Conservation (phyloP, 2,329 filamentous ascomycete genomes). For the Beauveria sp. region DNA sequence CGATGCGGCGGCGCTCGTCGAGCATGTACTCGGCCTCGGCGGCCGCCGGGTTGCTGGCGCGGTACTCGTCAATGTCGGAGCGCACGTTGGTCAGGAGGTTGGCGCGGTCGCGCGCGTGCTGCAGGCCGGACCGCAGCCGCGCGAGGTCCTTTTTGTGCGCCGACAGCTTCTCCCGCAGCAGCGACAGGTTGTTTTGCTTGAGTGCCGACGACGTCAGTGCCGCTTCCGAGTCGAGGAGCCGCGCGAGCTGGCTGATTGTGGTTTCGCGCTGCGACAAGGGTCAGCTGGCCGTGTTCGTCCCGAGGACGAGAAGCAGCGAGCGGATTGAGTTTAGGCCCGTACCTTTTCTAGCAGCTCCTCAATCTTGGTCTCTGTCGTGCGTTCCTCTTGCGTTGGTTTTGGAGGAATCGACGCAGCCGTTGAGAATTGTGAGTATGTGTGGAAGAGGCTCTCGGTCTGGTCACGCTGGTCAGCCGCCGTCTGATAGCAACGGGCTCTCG, state of each 20-base stretch:
- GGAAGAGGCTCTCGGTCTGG: conserved; percentile 77
- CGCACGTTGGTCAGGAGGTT: conserved; percentile 88
- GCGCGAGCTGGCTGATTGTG: conserved; percentile 72
- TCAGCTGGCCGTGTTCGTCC: neutral
- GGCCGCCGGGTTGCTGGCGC: conserved; percentile 71
- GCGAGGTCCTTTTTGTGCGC: conserved; percentile 79
- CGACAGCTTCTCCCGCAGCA: conserved; percentile 81
- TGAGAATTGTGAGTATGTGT: conserved; percentile 86
- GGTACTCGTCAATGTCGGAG: conserved; percentile 86
- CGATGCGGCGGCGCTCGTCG: conserved; percentile 75
- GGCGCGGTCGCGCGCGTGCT: conserved; percentile 73
- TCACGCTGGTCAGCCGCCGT: neutral
- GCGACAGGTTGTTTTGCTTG: conserved; percentile 93
- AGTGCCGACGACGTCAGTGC: conserved; percentile 79
- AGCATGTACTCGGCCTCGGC: conserved; percentile 96
- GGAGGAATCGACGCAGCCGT: conserved; percentile 69
- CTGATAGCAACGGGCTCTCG: neutral
- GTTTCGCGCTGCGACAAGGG: conserved; percentile 60
- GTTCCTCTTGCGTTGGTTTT: conserved; percentile 81
- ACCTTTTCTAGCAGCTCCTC: conserved; percentile 80
- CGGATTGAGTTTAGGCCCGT: neutral
- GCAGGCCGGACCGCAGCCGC: conserved; percentile 65
- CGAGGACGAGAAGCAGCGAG: too few relatives aligned
- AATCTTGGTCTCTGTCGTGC: conserved; percentile 69
- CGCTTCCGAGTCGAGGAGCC: conserved; percentile 88